Base-by-base conservation (phyloP, 352 stramenopile genomes). In the Phytopythium oedochilum region DNA sequence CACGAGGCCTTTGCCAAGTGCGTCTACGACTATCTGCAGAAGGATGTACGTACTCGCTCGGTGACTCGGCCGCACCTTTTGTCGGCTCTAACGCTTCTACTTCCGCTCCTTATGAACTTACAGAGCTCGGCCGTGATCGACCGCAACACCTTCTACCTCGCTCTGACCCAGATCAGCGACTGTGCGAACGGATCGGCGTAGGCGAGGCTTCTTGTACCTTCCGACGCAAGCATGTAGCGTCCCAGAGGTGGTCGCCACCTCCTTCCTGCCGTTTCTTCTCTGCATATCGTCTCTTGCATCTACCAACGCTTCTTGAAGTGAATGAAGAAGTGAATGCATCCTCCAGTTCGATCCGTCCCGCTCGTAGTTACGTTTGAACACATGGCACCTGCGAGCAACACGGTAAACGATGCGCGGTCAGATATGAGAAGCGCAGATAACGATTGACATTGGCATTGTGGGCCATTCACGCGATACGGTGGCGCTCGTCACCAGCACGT, bases 1-100 rank as follows among this genome's bases (percentile, higher is more conserved):
- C 47, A 71, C 22, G 54, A 68, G 11, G 25, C 51, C 31, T 60
- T 83, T 0, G 60, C 69, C 23, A 38, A 32, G 23, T 78, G 72
- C 40, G 51, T 63, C 25, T 31, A 64, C 51, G 9, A 55, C 15
- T 40, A 52, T 4, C 57, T 82, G 28, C 32, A 64, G 3, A 22
- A 51, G 11, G 57, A 48, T 43, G 69, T 82, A 59, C 14, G 57
- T 55, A 2, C 17, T 9, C 18, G 25, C n/a, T 35, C 36, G 20
- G 20, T 14, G 22, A 26, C 18, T 45, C 10, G 3, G 4, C 3
- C 18, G 14, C 2, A 22, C 15, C 2, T 40, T 18, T 11, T 23
- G 17, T 43, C 17, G 36, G 17, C n/a, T 8, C 36, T 43, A 11
- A 43, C 36, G 42, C 20, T 32, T 22, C 6, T 6, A 8, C 20